Evolutionary conservation across 805 yeast genomes (phyloP), one percentile per base, ranked within the genome.

Genomic region (Suhomyces sp.): DNA sequence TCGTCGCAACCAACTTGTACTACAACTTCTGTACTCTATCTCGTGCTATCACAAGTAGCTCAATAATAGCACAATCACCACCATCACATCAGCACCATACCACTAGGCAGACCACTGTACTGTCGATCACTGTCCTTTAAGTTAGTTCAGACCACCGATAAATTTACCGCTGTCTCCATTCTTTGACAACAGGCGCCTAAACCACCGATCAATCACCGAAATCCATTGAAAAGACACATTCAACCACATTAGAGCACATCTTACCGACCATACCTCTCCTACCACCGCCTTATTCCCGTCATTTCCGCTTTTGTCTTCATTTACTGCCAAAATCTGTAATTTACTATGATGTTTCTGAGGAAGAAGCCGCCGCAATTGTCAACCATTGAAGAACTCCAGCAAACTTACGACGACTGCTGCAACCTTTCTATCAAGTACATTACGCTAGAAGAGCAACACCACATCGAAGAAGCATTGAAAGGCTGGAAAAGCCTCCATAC

Each of bases 401-500:
- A 79, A 47, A 65, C 85, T 1, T 86, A 86, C 65, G 78, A 81
- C 56, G 86, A 82, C 53, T 75, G 82, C 47, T 86, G 89, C 47
- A 81, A 81, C 59, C 75, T 72, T 53, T 78, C 89, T 3, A 73
- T 86, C 48, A 72, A 76, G 54, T 82, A 84, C 64, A 61, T 84
- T 47, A 74, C 82, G 3, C 62, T 83, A 17, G 91, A 87, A 59
- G 86, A 86, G 53, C 70, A 73, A 17, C 72, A 76, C 31, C 75
- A 78, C 19, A 65, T 75, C 44, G 79, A 75, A 47, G 81, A 78
- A 15, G 87, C 91, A 2, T 67, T 85, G 19, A 81, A 79, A 53
- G 92, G 92, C 2, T 86, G 93, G 92, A 86, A 83, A 57, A 73
- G 83, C 2, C 67, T 87, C n/a, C 89, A 84, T 55, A 82, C 87